Evolutionary conservation across 441 rosid genomes (phyloP).

Genomic region (Populus tomentosa): DNA sequence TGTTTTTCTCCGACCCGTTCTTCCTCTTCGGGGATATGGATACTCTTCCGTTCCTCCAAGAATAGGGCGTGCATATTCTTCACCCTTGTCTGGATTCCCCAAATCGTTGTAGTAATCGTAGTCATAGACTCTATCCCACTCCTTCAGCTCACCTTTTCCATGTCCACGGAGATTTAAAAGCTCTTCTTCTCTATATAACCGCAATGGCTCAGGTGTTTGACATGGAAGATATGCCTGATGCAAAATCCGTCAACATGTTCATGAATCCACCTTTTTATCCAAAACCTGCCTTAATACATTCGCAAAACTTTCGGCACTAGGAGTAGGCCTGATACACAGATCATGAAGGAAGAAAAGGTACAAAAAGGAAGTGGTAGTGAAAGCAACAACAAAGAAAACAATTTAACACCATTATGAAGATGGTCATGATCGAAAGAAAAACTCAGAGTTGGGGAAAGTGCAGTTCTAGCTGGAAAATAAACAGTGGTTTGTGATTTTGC

Average conservation of each 20-base stretch:
- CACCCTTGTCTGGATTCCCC: slow-evolving; percentile 71
- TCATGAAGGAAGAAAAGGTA: not conserved
- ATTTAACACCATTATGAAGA: not conserved
- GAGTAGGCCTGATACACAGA: not conserved
- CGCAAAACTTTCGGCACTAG: not conserved
- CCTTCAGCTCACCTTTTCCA: slow-evolving; percentile 52
- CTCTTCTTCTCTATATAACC: slow-evolving; percentile 61
- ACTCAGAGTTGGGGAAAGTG: not conserved
- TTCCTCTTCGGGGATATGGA: slow-evolving; percentile 88
- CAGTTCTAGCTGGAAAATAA: not conserved
- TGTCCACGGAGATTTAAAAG: slow-evolving; percentile 55
- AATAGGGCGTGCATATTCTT: slow-evolving; percentile 46
- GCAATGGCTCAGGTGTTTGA: slow-evolving; percentile 65
- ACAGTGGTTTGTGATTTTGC: not conserved
- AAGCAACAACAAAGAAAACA: not conserved
- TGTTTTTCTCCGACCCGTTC: slow-evolving; percentile 66
- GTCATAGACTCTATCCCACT: slow-evolving; percentile 94
- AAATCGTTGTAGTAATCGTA: slow-evolving; percentile 81
- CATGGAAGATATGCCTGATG: slow-evolving; percentile 71
- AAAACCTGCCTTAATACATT: not conserved
- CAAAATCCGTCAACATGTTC: slow-evolving; percentile 11
- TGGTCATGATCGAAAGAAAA: not conserved
- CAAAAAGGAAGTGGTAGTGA: not conserved
- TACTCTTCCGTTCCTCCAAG: slow-evolving; percentile 66
- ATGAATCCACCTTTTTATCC: not conserved